Base-by-base conservation (phyloP, 768 basidiomycete genomes). In the Polyporus arcularius region DNA sequence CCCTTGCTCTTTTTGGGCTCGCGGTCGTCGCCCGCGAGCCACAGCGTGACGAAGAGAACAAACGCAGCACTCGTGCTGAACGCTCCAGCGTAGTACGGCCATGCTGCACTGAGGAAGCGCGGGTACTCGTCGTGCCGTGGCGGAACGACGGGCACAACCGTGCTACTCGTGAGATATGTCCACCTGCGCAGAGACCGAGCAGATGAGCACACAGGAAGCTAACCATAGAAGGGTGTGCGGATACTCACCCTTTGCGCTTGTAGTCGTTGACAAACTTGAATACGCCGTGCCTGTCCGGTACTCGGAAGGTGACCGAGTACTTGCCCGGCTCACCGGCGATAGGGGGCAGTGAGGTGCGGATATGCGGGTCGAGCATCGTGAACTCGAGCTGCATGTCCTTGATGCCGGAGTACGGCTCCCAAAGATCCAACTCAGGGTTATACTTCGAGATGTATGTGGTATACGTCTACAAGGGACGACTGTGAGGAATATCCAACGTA, bases 301-400 rank as follows among this genome's bases (percentile, higher is more conserved):
- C 88, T 43, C 86, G 87, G 86, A 99, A 96, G 14, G 84, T 84
- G n/a, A 87, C 84, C 14, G 85, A 81, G 77, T 95, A 98, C 66
- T 82, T 79, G 26, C 89, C 89, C 3, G 87, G 83, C 28, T 75
- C 64, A 0, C 81, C 82, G 4, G 76, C 55, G 9, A 86, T 83
- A 11, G 89, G 80, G 11, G 73, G 78, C 10, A 99, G 81, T 7
- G 89, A 76, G 14, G 87, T 93, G 39, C 97, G 92, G 61, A 98
- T 78, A 73, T 97, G 95, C 1, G 97, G 97, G 73, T 99, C 97
- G 42, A 99, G 86, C 97, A 99, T 99, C 21, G 94, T 96, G 72
- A 98, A 98, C 67, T 96, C 96, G 53, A 98, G 80, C 68, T 98
- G 96, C 31, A 98, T 71, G 71, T 98, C 97, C 11, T 76, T 72